phyloP scores from a whole-genome alignment of 1,284 basidiomycete species.

The Cystobasidium slooffiae region DNA sequence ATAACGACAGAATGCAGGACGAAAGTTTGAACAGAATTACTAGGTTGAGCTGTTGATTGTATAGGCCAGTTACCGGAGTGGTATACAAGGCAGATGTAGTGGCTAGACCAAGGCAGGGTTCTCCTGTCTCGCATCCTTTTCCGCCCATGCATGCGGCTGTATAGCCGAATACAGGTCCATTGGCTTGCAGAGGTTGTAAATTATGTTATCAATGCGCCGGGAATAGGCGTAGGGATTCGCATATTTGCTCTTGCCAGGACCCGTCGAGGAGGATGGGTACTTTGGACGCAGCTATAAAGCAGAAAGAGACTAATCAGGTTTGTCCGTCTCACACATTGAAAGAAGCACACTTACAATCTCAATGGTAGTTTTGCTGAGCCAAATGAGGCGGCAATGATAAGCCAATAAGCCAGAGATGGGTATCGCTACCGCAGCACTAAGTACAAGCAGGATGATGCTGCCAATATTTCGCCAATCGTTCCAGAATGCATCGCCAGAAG shows the following conservation, averaged over 20 bases:
- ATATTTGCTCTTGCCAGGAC: constrained; percentile 26
- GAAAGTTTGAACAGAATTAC: no score
- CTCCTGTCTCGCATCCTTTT: constrained; percentile 30
- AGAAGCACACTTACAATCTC: constrained; percentile 70
- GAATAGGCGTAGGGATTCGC: constrained; percentile 39
- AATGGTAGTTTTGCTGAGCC: constrained; percentile 86
- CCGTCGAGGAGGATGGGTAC: constrained; percentile 18
- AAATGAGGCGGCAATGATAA: constrained; percentile 80
- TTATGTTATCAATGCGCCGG: constrained; percentile 30
- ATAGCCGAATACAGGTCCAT: constrained; percentile 43
- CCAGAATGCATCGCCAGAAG: constrained; percentile 59
- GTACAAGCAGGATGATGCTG: constrained; percentile 74
- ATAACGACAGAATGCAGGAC: no score
- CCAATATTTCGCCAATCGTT: constrained; percentile 66
- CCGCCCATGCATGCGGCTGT: constrained; percentile 27
- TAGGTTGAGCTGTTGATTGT: neutral
- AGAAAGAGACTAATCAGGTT: neutral
- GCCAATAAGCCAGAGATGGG: constrained; percentile 75
- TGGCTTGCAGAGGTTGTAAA: constrained; percentile 35
- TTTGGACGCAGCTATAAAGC: constrained; percentile 32
- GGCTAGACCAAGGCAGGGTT: constrained; percentile 33
- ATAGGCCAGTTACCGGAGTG: neutral
- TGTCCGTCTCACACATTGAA: neutral
- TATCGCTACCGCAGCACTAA: constrained; percentile 74
- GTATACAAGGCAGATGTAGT: neutral